phyloP scores from a whole-genome alignment of 108 stramenopile species.

The Conticribra weissflogii region DNA sequence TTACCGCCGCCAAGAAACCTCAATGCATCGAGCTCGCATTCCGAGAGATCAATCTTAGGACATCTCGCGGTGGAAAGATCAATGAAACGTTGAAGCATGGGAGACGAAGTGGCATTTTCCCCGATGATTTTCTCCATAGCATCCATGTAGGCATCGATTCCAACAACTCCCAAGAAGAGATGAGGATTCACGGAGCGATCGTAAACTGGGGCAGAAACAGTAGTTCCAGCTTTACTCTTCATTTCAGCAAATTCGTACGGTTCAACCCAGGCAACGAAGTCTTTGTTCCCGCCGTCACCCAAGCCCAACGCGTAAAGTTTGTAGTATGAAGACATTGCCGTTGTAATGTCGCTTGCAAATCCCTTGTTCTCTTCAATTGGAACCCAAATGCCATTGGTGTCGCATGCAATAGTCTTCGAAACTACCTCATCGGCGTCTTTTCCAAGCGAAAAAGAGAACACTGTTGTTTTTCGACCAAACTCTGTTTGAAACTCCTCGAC shows the following conservation, averaged over 20 bases:
- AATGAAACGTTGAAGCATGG: slow-evolving; percentile 37
- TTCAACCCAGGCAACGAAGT: slow-evolving; percentile 67
- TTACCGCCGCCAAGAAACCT: slow-evolving; percentile 30
- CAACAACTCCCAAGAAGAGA: slow-evolving; percentile 39
- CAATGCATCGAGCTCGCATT: slow-evolving; percentile 39
- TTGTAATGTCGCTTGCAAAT: slow-evolving; percentile 29
- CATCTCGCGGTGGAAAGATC: slow-evolving; percentile 35
- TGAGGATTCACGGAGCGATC: neutral
- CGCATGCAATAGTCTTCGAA: slow-evolving; percentile 54
- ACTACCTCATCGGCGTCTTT: slow-evolving; percentile 26
- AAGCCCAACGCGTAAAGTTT: slow-evolving; percentile 60
- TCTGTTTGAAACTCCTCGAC: slow-evolving; percentile 6
- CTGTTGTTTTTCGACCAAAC: slow-evolving; percentile 22
- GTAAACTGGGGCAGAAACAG: slow-evolving; percentile 55
- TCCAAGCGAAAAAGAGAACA: slow-evolving; percentile 58
- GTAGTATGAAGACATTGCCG: slow-evolving; percentile 57
- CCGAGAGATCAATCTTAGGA: slow-evolving; percentile 34
- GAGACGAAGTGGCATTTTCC: slow-evolving; percentile 22
- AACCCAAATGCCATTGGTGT: slow-evolving; percentile 54
- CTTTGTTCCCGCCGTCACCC: slow-evolving; percentile 35
- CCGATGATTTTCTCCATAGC: slow-evolving; percentile 28
- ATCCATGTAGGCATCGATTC: slow-evolving; percentile 26
- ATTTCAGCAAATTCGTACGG: slow-evolving; percentile 52
- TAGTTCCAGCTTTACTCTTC: slow-evolving; percentile 44
- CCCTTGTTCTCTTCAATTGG: slow-evolving; percentile 30